These are phyloP conservation scores for Xylaria multiplex DNA, from an alignment of 2,329 filamentous ascomycete species.

Conservation along the genomic window DNA sequence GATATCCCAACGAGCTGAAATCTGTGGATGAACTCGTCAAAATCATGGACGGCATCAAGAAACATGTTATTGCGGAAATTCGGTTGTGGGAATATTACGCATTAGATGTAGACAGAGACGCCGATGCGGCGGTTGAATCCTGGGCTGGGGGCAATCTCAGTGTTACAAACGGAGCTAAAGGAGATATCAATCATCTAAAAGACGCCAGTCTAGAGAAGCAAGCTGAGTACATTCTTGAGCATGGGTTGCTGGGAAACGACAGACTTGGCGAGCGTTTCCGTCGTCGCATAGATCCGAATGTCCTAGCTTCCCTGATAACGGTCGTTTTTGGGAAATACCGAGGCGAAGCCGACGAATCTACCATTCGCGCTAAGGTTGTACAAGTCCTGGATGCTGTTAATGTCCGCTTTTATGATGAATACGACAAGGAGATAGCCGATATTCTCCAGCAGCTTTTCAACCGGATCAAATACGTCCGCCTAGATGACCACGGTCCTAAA, in stretches of 20 bases:
- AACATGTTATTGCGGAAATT: constrained; percentile 78
- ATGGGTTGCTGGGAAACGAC: constrained; percentile 77
- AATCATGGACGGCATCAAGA: constrained; percentile 87
- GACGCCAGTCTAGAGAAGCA: constrained; percentile 58
- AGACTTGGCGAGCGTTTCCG: constrained; percentile 83
- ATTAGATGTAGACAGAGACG: constrained; percentile 79
- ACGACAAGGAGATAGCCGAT: constrained; percentile 81
- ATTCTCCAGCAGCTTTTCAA: constrained; percentile 94
- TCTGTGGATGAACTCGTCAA: constrained; percentile 76
- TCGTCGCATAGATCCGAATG: constrained; percentile 73
- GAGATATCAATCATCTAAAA: constrained; percentile 60
- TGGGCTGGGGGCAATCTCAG: constrained; percentile 73
- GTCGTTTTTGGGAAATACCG: constrained; percentile 75
- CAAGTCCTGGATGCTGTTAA: constrained; percentile 85
- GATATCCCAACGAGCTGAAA: constrained; percentile 79
- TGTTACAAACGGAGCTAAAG: constrained; percentile 59
- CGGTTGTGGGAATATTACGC: constrained; percentile 95
- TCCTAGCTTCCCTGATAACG: constrained; percentile 75
- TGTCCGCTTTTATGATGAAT: constrained; percentile 89
- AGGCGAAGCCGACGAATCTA: constrained; percentile 61
- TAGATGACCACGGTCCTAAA: constrained; percentile 93
- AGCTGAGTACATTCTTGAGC: constrained; percentile 71
- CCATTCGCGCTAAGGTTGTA: constrained; percentile 64
- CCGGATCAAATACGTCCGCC: constrained; percentile 90
- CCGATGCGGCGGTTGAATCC: constrained; percentile 72